A percentile compares a stretch with the other conserved stretches of the same genome.
Evolutionary conservation across 2,329 filamentous ascomycete species (phyloP).

Genomic region (Colletotrichum sansevieriae): DNA sequence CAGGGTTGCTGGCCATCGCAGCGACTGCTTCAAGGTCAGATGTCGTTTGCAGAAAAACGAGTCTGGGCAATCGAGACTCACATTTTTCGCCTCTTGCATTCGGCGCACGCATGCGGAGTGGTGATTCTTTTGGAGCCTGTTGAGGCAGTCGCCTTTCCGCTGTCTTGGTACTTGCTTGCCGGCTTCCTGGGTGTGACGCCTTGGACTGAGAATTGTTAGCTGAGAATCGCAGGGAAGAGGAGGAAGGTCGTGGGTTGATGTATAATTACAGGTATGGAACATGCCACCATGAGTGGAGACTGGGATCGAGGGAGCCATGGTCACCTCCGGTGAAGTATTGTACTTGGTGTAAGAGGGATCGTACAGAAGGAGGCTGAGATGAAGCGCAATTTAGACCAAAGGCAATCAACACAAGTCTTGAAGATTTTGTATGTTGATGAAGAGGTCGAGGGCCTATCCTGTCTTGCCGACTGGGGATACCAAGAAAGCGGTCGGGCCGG

Average conservation of each 20-base stretch:
- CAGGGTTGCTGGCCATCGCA: conserved; percentile 87
- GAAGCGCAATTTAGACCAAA: neutral
- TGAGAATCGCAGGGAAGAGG: neutral
- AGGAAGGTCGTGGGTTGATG: neutral
- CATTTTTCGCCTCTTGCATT: conserved; percentile 86
- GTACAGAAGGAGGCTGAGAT: neutral
- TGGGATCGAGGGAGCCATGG: conserved; percentile 41
- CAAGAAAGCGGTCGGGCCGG: neutral
- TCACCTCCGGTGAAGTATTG: conserved; percentile 1
- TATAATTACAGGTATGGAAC: conserved; percentile 42
- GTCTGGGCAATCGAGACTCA: conserved; percentile 46
- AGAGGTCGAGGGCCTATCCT: neutral
- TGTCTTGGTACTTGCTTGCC: conserved; percentile 42
- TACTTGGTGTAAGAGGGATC: neutral
- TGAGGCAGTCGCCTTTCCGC: conserved; percentile 55
- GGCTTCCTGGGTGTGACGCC: conserved; percentile 43
- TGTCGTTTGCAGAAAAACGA: neutral
- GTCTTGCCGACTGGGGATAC: neutral
- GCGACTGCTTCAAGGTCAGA: conserved; percentile 59
- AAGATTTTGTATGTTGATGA: neutral
- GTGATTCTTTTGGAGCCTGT: conserved; percentile 63
- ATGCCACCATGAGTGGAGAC: conserved; percentile 42
- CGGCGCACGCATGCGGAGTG: conserved; percentile 76
- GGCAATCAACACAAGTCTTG: neutral
- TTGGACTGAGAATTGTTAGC: conserved; percentile 35